Evolutionary conservation across 441 rosid genomes (phyloP), one percentile per base, ranked within the genome.

Genomic region (Syzygium malaccense): DNA sequence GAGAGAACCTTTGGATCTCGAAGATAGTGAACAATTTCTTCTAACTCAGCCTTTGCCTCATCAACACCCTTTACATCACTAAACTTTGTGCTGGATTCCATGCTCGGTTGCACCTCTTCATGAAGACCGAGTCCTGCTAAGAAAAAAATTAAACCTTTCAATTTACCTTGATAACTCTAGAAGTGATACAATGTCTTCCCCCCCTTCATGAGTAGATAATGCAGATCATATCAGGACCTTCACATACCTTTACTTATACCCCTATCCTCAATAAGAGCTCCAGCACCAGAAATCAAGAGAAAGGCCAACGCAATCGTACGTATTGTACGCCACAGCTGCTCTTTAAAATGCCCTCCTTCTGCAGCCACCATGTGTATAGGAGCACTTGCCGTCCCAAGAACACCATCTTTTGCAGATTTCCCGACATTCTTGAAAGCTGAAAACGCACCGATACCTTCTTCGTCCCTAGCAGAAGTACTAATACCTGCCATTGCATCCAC

Each of bases 21-120:
- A 45, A 98, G 99, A 91, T 98, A 98, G 91, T 96, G 99, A 85
- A 98, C 98, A 91, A 98, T 98, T 92, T 97, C 99, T 92, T 97
- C 99, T 45, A 97, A 92, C 94, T 98, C 99, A 41, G 97, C 92
- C 90, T 97, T 97, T 85, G 99, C 99, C 94, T 98, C 99, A 92
- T 98, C 99, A 90, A 98, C 98, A 86, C 99, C 99, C 90, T 98
- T 98, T 25, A 97, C 99, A 78, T 98, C 99, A 85, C 91, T 93
- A 88, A 98, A 98, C 92, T 98, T 98, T 86, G 99, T 96, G 91
- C 91, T 95, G 4, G 98, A 95, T 91, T 95, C 99, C 96, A 95
- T 93, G 92, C 94, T 97, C 56, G 99, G 99, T 91, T 95, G 99
- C 87, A 98, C 99, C 92, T 98, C 99, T 92, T 98, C 98, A 49